Evolutionary conservation across 192 early-diverging fungal genomes (phyloP), one percentile per base, ranked within the genome.

Genomic region (Chytriomyces sp.): DNA sequence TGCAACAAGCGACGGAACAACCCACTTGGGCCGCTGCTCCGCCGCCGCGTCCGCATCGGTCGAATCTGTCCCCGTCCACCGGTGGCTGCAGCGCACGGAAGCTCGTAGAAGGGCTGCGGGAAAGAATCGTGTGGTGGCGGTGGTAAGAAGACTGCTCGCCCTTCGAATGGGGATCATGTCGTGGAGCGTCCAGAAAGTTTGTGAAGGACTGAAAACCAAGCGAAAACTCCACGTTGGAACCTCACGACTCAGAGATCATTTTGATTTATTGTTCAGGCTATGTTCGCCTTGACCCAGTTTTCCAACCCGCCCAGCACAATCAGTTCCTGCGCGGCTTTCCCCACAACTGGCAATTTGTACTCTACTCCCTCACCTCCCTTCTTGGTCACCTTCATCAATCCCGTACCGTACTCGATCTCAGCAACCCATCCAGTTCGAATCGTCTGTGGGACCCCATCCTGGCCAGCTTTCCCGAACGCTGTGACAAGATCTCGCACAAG

Each of bases 321-420:
- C 66, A 99, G 82, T 81, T 99, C 97, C 83, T 99, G 97, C n/a
- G 96, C 95, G 49, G 94, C 95, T 82, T 80, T 90, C n/a, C 97
- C 97, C 34, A 93, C 88, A 57, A 73, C 74, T 3, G 90, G 89
- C 17, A 91, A 66, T 0, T 26, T 56, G 52, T 75, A 83, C 38
- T 72, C 38, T 58, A 80, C 30, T 84, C 72, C 17, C 63, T 41
- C 10, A 82, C 75, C 52, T 14, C 26, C 60, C 36, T 17, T 37
- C 70, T 83, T 44, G 89, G 66, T 80, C 7, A 91, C 75, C 10
- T 61, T 62, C 7, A 93, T 68, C 33, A 65, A 75, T 22, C 97
- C 96, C 34, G 84, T 85, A 1, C 89, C 88, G 63, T 95, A 76
- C 52, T 91, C 90, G 31, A 93, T 81, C 22, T 86, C 79, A 3